Evolutionary conservation across 2,329 filamentous ascomycete species (phyloP).

Genomic region (Cytospora piceae): DNA sequence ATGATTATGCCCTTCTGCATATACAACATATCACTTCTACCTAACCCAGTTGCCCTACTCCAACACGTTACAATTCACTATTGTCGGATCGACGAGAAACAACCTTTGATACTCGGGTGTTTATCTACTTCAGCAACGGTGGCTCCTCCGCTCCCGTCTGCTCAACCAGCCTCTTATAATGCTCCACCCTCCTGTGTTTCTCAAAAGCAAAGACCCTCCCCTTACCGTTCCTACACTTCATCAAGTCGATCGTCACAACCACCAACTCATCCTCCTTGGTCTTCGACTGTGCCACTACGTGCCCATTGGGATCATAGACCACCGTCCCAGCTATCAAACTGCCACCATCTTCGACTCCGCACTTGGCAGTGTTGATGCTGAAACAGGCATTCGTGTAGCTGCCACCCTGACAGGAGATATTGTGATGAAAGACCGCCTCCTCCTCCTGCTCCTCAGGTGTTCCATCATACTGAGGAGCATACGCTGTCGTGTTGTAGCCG

Average conservation of each 20-base stretch:
- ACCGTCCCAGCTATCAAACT: slow-evolving; percentile 27
- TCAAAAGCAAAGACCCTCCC: slow-evolving; percentile 52
- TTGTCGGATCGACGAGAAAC: background rate
- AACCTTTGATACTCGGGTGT: no score
- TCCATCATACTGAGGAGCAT: slow-evolving; percentile 47
- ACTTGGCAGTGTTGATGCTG: slow-evolving; percentile 52
- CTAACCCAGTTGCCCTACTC: no score
- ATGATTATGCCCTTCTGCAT: no score
- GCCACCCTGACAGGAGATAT: slow-evolving; percentile 54
- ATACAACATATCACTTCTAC: no score
- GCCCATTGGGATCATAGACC: slow-evolving; percentile 42
- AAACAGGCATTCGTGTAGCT: slow-evolving; percentile 58
- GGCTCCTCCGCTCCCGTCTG: slow-evolving; percentile 45
- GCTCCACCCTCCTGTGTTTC: slow-evolving; percentile 48
- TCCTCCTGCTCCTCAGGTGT: slow-evolving; percentile 47
- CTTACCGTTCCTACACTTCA: slow-evolving; percentile 51
- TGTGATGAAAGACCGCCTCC: slow-evolving; percentile 55
- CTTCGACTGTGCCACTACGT: slow-evolving; percentile 53
- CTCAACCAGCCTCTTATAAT: slow-evolving; percentile 45
- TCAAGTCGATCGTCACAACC: slow-evolving; percentile 54
- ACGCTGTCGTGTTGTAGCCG: slow-evolving; percentile 56
- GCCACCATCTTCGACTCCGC: slow-evolving; percentile 50
- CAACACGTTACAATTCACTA: no score
- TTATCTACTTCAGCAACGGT: slow-evolving; percentile 30
- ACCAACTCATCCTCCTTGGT: slow-evolving; percentile 54